phyloP scores from a whole-genome alignment of 1,139 yeast genomes.

The Candida mesenterica region DNA sequence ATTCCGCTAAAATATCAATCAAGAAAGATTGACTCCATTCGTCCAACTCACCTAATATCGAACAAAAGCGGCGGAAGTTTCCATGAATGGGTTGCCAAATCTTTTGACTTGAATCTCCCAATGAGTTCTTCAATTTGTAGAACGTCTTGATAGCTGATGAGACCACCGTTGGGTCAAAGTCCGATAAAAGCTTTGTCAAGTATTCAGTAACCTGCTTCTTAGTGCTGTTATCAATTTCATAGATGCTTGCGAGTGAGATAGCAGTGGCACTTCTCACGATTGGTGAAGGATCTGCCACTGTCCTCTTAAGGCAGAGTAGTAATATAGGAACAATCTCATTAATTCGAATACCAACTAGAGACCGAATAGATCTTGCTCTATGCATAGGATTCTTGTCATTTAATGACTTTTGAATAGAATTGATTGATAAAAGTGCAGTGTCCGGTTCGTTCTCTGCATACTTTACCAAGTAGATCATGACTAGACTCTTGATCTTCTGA shows the following conservation, averaged over 20 bases:
- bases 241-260: constrained; percentile 69
- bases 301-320: constrained; percentile 66
- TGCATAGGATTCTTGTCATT: constrained; percentile 65
- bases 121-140: constrained; percentile 37
- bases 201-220: constrained; percentile 44
- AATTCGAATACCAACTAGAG: constrained; percentile 77
- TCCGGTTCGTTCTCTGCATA: constrained; percentile 88
- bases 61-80: constrained; percentile 61
- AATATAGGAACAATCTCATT: constrained; percentile 80
- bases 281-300: constrained; percentile 70
- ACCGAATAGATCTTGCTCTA: constrained; percentile 73
- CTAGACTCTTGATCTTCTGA: constrained; percentile 69
- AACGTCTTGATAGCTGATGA: constrained; percentile 65
- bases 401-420: constrained; percentile 84
- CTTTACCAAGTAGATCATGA: constrained; percentile 69
- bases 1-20: constrained; percentile 65
- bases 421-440: constrained; percentile 81
- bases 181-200: constrained; percentile 57
- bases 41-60: constrained; percentile 55
- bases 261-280: constrained; percentile 80
- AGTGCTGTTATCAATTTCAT: constrained; percentile 32
- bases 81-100: constrained; percentile 70
- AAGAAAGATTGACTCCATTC: constrained; percentile 71
- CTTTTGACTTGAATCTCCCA: constrained; percentile 29
- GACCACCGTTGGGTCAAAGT: constrained; percentile 64